These are phyloP conservation scores for Phalaenopsis aphrodite DNA, from an alignment of 106 monocot species.

Conservation along the genomic window DNA sequence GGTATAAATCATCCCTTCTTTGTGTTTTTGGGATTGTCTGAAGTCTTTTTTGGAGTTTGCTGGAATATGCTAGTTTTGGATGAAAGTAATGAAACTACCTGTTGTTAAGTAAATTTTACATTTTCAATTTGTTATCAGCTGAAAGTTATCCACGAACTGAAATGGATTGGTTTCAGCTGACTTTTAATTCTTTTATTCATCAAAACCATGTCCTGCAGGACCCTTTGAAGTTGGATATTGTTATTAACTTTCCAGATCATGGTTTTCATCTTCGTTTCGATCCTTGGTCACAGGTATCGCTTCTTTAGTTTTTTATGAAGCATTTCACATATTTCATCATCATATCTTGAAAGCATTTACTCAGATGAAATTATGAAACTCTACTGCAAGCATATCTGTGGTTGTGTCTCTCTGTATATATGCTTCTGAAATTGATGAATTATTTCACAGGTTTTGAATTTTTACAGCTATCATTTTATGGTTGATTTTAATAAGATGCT, in stretches of 20 bases:
- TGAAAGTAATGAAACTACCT: not conserved
- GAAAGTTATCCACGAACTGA: not conserved
- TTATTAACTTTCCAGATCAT: constrained; percentile 96
- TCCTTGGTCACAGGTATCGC: constrained; percentile 91
- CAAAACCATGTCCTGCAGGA: constrained; percentile 38
- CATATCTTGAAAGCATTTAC: not conserved
- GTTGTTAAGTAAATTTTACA: not conserved
- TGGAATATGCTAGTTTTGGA: not conserved
- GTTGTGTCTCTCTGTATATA: not conserved
- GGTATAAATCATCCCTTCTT: no score
- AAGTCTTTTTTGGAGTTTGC: no score
- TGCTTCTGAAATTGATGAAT: not conserved
- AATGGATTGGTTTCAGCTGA: not conserved
- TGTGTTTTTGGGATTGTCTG: no score
- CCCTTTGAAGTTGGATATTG: constrained; percentile 84
- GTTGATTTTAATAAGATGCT: not conserved
- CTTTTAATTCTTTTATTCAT: not conserved
- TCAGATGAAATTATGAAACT: not conserved
- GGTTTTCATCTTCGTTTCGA: constrained; percentile 97
- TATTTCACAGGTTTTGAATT: not conserved
- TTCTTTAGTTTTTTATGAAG: not conserved
- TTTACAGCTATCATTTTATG: not conserved
- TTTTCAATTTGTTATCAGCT: not conserved
- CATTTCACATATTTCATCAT: not conserved
- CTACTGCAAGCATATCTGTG: not conserved